phyloP scores from a whole-genome alignment of 2,329 filamentous ascomycete genomes.

The Tolypocladium amazonense region DNA sequence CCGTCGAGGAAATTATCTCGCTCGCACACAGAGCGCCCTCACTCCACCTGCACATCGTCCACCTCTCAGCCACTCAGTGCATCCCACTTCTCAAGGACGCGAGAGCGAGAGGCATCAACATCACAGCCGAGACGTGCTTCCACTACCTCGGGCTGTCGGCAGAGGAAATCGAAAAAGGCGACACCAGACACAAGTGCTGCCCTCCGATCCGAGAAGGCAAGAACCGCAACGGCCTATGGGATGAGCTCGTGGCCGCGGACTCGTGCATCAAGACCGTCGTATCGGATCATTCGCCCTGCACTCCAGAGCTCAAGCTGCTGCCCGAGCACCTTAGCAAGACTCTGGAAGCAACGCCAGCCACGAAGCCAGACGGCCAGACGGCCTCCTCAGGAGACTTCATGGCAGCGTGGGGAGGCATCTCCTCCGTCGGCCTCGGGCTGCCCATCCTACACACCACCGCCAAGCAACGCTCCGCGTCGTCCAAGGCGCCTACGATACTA shows the following conservation, averaged over 20 bases:
- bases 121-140: conserved; percentile 93
- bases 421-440: conserved; percentile 82
- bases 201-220: conserved; percentile 73
- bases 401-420: conserved; percentile 92
- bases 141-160: conserved; percentile 82
- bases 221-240: conserved; percentile 83
- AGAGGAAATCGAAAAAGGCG: conserved; percentile 71
- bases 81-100: conserved; percentile 73
- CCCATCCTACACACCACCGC: conserved; percentile 81
- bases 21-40: conserved; percentile 70
- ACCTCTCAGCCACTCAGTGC: conserved; percentile 79
- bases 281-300: conserved; percentile 93
- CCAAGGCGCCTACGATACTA: conserved; percentile 41
- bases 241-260: conserved; percentile 58
- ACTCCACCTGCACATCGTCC: conserved; percentile 85
- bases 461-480: conserved; percentile 43
- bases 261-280: conserved; percentile 88
- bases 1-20: conserved; percentile 75
- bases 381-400: conserved; percentile 71
- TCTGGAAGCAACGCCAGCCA: neutral
- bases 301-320: conserved; percentile 83
- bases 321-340: conserved; percentile 47
- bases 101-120: conserved; percentile 62
- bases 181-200: conserved; percentile 92
- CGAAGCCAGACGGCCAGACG: neutral